phyloP scores from a whole-genome alignment of 148 eudicot genomes.

The Fallopia convolvulus region DNA sequence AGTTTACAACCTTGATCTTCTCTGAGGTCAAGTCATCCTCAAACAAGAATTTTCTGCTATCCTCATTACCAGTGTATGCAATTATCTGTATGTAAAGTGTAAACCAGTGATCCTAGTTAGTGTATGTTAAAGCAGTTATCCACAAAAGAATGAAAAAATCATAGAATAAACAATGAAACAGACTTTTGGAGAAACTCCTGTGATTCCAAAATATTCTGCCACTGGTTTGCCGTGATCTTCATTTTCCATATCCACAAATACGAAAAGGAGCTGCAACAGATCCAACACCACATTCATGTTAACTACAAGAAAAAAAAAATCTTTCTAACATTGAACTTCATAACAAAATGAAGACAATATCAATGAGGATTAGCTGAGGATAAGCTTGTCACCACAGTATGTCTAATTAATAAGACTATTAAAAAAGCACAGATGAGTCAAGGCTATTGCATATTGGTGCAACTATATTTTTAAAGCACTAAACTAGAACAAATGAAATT shows the following conservation, averaged over 20 bases:
- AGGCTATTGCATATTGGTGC: background rate
- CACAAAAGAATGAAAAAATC: background rate
- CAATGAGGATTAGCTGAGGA: background rate
- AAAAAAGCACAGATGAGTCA: background rate
- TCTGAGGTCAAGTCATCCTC: slow-evolving; percentile 56
- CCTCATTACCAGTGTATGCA: slow-evolving; percentile 59
- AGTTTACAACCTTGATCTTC: slow-evolving; percentile 46
- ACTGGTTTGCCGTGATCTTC: slow-evolving; percentile 77
- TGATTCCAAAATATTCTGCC: slow-evolving; percentile 66
- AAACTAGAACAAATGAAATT: background rate
- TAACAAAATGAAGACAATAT: background rate
- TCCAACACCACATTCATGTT: background rate
- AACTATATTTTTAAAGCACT: background rate
- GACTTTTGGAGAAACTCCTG: slow-evolving; percentile 55
- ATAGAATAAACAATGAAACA: slow-evolving; percentile 2
- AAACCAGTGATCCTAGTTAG: background rate
- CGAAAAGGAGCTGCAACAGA: slow-evolving; percentile 60
- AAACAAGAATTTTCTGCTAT: slow-evolving; percentile 45
- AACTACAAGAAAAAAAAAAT: background rate
- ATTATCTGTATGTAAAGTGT: slow-evolving; percentile 37
- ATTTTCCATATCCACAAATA: slow-evolving; percentile 58
- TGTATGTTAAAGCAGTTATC: background rate
- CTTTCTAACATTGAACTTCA: background rate
- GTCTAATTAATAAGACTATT: background rate
- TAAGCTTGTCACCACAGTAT: background rate